Conservation (phyloP, 2,329 filamentous ascomycete genomes). For the Iodosphaeria phyllophila region DNA sequence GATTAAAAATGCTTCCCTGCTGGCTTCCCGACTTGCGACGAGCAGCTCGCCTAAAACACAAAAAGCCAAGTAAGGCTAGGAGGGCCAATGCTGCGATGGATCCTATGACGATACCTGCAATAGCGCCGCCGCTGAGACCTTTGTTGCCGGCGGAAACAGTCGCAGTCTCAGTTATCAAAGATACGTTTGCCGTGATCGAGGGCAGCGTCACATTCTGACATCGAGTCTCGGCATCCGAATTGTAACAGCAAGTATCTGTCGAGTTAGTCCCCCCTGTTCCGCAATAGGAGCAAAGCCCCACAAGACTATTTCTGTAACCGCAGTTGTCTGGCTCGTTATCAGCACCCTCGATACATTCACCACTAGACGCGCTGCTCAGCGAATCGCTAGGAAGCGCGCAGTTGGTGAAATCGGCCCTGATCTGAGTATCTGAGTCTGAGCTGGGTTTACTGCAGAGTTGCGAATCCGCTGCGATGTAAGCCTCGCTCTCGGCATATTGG, state of each 20-base stretch:
- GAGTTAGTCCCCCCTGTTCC: slow-evolving; percentile 67
- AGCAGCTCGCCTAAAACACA: slow-evolving; percentile 38
- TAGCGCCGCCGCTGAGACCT: slow-evolving; percentile 60
- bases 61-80: slow-evolving; percentile 48
- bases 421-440: slow-evolving; percentile 50
- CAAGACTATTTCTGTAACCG: slow-evolving; percentile 53
- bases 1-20: slow-evolving; percentile 66
- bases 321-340: slow-evolving; percentile 76
- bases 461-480: slow-evolving; percentile 58
- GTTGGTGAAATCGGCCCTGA: slow-evolving; percentile 81
- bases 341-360: slow-evolving; percentile 57
- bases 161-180: slow-evolving; percentile 29
- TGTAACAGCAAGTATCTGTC: slow-evolving; percentile 89
- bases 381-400: slow-evolving; percentile 72
- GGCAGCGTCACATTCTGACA: slow-evolving; percentile 68
- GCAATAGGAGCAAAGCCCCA: slow-evolving; percentile 79
- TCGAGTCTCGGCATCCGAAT: slow-evolving; percentile 51
- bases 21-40: slow-evolving; percentile 35
- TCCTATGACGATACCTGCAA: slow-evolving; percentile 81
- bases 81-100: slow-evolving; percentile 52
- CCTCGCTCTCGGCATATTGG: slow-evolving; percentile 74
- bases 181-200: slow-evolving; percentile 50
- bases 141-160: slow-evolving; percentile 11
- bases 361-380: slow-evolving; percentile 46
- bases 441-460: slow-evolving; percentile 51